phyloP scores from a whole-genome alignment of 23 red algal genomes.

The Chondrus crispus region DNA sequence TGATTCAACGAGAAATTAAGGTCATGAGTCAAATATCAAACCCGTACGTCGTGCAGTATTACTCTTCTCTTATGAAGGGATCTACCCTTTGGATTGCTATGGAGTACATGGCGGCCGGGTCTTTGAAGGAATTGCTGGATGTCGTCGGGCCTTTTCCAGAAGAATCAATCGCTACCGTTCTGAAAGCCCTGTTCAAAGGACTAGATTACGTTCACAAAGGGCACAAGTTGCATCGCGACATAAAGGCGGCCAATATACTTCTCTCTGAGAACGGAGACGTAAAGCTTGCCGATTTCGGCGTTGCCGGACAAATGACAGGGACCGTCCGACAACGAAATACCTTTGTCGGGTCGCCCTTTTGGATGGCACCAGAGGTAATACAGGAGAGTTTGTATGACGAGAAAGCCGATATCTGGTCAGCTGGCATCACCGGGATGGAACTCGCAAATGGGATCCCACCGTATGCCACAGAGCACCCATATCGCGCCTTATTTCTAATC shows the following conservation, averaged over 20 bases:
- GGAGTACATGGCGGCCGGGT: conserved; percentile 94
- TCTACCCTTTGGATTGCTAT: conserved; percentile 92
- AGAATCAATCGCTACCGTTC: conserved; percentile 70
- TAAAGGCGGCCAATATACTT: conserved; percentile 97
- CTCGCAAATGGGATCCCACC: conserved; percentile 85
- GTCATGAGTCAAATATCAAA: conserved; percentile 86
- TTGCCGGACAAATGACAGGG: conserved; percentile 82
- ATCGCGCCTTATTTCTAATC: conserved; percentile 91
- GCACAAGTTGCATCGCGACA: conserved; percentile 90
- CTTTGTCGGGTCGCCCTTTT: conserved; percentile 91
- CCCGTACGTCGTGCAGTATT: conserved; percentile 83
- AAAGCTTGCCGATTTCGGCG: conserved; percentile 99
- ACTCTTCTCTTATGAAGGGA: conserved; percentile 76
- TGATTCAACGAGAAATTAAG: conserved; percentile 89
- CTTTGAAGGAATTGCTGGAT: conserved; percentile 85
- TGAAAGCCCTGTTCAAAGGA: conserved; percentile 68
- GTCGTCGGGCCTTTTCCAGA: conserved; percentile 70
- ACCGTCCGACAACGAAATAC: conserved; percentile 94
- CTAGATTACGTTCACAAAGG: conserved; percentile 87
- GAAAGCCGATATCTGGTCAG: conserved; percentile 99
- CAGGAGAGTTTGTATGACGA: conserved; percentile 88
- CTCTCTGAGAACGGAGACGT: conserved; percentile 79
- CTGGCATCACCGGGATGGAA: conserved; percentile 86
- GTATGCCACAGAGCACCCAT: conserved; percentile 86
- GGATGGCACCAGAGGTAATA: conserved; percentile 99